phyloP scores from a whole-genome alignment of 202 grass and related monocot species.

The Elaeis oleifera region DNA sequence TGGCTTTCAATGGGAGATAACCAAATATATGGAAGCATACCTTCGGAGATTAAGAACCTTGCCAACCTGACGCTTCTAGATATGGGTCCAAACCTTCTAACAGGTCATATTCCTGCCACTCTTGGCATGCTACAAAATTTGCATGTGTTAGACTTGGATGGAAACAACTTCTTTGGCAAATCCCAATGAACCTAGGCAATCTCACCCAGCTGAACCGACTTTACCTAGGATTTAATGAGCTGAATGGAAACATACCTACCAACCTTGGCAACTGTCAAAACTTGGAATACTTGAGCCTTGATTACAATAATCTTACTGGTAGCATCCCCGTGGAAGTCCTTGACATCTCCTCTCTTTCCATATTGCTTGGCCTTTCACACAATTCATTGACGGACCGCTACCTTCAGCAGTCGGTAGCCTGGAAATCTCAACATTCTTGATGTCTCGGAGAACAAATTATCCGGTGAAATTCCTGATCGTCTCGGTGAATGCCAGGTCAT shows the following conservation, averaged over 20 bases:
- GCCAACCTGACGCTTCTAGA: neutral
- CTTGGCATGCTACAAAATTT: neutral
- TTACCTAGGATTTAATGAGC: neutral
- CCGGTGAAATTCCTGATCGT: constrained; percentile 14
- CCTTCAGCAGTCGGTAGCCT: constrained; percentile 16
- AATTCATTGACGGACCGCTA: constrained; percentile 19
- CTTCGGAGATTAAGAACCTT: neutral
- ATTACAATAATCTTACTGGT: constrained; percentile 11
- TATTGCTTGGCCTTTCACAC: constrained; percentile 14
- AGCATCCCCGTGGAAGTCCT: constrained; percentile 11
- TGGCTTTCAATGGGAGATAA: constrained; percentile 11
- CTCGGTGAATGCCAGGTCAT: constrained; percentile 10
- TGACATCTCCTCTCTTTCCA: constrained; percentile 13
- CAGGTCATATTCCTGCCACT: constrained; percentile 5
- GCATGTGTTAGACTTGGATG: neutral
- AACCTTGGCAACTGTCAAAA: neutral
- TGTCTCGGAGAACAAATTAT: constrained; percentile 3
- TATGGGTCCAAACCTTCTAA: neutral
- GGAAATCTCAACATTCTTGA: constrained; percentile 12
- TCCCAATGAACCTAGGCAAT: constrained; percentile 9
- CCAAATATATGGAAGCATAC: constrained; percentile 6
- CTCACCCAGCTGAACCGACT: neutral
- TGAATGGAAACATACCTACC: constrained; percentile 10
- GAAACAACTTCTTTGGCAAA: neutral
- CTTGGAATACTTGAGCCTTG: neutral